Percentiles rank a stretch among this genome's conserved stretches.
Conservation (phyloP, 2,329 filamentous ascomycete genomes). For the Calcarisporium arbuscula region DNA sequence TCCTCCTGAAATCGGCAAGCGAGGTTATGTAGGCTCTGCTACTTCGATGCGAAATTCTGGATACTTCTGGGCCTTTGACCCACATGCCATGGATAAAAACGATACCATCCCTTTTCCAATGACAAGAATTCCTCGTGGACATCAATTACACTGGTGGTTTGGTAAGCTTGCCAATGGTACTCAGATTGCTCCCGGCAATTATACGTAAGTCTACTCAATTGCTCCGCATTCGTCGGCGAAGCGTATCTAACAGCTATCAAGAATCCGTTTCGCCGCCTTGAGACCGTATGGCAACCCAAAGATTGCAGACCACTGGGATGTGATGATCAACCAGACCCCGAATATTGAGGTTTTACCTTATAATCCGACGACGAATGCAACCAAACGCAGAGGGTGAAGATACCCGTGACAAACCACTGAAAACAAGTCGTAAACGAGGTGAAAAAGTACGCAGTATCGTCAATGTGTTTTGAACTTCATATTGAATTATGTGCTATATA, state of each 20-base stretch:
- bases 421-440: neutral
- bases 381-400: conserved; percentile 3
- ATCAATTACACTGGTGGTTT: conserved; percentile 33
- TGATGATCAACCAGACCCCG: conserved; percentile 25
- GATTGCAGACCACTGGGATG: conserved; percentile 35
- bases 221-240: neutral
- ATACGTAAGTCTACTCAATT: conserved; percentile 25
- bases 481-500: too few species aligned
- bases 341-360: conserved; percentile 27
- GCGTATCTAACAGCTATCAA: conserved; percentile 6
- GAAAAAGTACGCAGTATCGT: too few species aligned
- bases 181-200: conserved; percentile 32
- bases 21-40: conserved; percentile 36
- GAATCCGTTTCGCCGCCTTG: conserved; percentile 35
- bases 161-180: conserved; percentile 35
- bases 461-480: too few species aligned
- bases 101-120: conserved; percentile 32
- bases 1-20: conserved; percentile 30
- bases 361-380: conserved; percentile 21
- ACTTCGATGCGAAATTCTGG: conserved; percentile 30
- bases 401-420: too few species aligned
- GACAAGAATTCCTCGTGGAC: conserved; percentile 24
- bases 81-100: conserved; percentile 26
- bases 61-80: conserved; percentile 27
- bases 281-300: conserved; percentile 34